phyloP scores from a whole-genome alignment of 2,329 filamentous ascomycete genomes.

The Tolypocladium pustulatum region DNA sequence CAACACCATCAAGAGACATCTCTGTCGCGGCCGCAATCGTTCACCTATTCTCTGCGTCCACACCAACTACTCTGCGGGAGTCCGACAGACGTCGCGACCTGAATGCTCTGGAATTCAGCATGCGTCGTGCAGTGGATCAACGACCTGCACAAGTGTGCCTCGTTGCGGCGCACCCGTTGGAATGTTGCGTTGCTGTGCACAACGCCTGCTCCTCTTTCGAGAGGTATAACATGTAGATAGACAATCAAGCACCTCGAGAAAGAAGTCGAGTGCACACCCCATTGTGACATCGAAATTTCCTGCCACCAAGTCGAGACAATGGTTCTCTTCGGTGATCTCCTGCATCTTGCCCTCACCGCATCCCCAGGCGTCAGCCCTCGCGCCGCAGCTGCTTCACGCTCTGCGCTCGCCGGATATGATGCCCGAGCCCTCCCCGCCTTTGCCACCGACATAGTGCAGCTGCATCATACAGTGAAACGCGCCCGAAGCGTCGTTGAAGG shows the following conservation, averaged over 20 bases:
- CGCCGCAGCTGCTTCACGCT: neutral
- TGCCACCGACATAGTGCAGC: constrained; percentile 4
- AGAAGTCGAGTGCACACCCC: neutral
- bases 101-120: neutral
- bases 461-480: constrained; percentile 7
- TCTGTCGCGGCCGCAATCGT: neutral
- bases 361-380: neutral
- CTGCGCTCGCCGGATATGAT: neutral
- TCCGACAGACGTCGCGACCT: neutral
- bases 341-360: constrained; percentile 6
- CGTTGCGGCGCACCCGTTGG: constrained; percentile 10
- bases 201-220: constrained; percentile 6
- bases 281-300: neutral
- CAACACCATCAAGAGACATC: neutral
- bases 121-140: neutral
- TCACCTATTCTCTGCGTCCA: neutral
- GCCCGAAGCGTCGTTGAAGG: constrained; percentile 15
- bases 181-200: constrained; percentile 24
- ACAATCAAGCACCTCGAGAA: neutral
- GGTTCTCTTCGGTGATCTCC: constrained; percentile 8
- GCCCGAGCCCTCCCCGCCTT: constrained; percentile 3
- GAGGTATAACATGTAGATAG: constrained; percentile 7
- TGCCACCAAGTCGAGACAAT: constrained; percentile 2
- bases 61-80: neutral
- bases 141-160: neutral